These are phyloP conservation scores for Hygrophoropsis aurantiaca DNA, from an alignment of 768 basidiomycete species.

Conservation along the genomic window DNA sequence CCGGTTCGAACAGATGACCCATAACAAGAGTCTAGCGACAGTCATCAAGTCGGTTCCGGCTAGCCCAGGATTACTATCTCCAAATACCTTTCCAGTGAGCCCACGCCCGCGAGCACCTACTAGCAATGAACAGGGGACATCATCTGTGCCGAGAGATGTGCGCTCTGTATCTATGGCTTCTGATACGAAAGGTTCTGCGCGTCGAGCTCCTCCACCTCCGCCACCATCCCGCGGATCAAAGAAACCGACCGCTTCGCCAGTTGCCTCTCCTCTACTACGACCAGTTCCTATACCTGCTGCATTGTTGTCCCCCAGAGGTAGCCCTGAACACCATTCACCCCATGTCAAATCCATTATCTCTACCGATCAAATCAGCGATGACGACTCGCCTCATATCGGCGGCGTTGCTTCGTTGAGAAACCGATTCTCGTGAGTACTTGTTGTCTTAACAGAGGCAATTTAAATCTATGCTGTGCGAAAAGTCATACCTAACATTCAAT, in stretches of 20 bases:
- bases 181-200: slow-evolving; percentile 44
- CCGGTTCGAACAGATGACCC: slow-evolving; percentile 70
- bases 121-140: slow-evolving; percentile 20
- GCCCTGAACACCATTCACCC: slow-evolving; percentile 16
- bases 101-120: slow-evolving; percentile 41
- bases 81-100: slow-evolving; percentile 32
- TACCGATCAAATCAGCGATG: slow-evolving; percentile 13
- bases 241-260: slow-evolving; percentile 36
- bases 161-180: slow-evolving; percentile 53
- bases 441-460: neutral
- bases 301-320: slow-evolving; percentile 16
- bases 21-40: slow-evolving; percentile 29
- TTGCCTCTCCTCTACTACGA: slow-evolving; percentile 50
- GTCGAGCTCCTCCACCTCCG: slow-evolving; percentile 61
- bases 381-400: slow-evolving; percentile 9
- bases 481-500: neutral
- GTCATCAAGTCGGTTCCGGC: slow-evolving; percentile 4
- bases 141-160: slow-evolving; percentile 32
- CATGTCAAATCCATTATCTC: neutral
- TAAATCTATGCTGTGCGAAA: neutral
- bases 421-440: slow-evolving; percentile 48
- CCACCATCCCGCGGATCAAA: slow-evolving; percentile 43
- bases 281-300: slow-evolving; percentile 44
- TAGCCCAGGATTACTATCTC: slow-evolving; percentile 20
- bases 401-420: slow-evolving; percentile 44